phyloP scores from a whole-genome alignment of 2,329 filamentous ascomycete genomes.

The Truncatella angustata region DNA sequence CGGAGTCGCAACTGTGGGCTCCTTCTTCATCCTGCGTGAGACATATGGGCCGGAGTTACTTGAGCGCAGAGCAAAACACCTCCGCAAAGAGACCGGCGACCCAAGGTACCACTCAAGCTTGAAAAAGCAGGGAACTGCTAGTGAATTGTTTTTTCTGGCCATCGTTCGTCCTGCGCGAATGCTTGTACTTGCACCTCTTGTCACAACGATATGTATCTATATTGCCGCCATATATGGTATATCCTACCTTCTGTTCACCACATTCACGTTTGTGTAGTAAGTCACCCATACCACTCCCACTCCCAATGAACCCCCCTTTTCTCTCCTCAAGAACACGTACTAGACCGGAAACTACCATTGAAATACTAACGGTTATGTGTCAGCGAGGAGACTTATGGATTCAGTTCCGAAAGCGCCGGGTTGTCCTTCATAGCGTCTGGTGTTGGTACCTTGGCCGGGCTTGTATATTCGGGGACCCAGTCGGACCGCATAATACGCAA shows the following conservation, averaged over 20 bases:
- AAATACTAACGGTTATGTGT: too few species aligned
- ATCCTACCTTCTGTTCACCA: conserved; percentile 40
- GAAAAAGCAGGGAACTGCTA: conserved; percentile 25
- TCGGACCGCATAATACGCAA: conserved; percentile 45
- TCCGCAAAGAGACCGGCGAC: conserved; percentile 41
- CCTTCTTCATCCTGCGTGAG: conserved; percentile 33
- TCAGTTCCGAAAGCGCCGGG: conserved; percentile 32
- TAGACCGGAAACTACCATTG: too few species aligned
- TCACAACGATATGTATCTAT: conserved; percentile 31
- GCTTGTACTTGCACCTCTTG: conserved; percentile 31
- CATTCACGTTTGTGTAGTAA: conserved; percentile 38
- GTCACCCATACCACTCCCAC: too few species aligned
- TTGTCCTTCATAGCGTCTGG: conserved; percentile 39
- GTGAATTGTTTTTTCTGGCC: conserved; percentile 31
- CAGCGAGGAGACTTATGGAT: conserved; percentile 34
- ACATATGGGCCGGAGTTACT: conserved; percentile 37
- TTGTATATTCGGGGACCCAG: conserved; percentile 37
- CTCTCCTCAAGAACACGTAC: too few species aligned
- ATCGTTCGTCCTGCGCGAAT: conserved; percentile 36
- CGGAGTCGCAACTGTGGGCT: conserved; percentile 26
- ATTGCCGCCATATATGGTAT: conserved; percentile 29
- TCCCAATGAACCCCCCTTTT: too few species aligned
- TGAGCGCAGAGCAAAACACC: conserved; percentile 28
- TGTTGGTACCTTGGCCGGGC: conserved; percentile 36
- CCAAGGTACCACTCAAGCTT: conserved; percentile 42